Percentiles rank a stretch among this genome's conserved stretches.
phyloP scores from a whole-genome alignment of 306 rosid species.

The Canavalia ensiformis region DNA sequence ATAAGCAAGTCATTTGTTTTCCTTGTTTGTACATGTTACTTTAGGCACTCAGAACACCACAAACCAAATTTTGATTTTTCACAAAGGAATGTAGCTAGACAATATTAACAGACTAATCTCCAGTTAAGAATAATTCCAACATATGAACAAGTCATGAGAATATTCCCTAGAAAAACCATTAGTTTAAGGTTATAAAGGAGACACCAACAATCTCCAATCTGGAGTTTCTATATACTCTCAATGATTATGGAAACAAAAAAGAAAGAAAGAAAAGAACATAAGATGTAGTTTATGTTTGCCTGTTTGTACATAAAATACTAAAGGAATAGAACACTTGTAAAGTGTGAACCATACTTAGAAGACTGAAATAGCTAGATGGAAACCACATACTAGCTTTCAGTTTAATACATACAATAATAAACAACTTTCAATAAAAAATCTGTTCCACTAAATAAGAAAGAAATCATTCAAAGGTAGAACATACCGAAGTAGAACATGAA shows the following conservation, averaged over 20 bases:
- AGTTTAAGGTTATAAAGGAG: not conserved
- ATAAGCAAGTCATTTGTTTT: not conserved
- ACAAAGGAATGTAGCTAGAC: not conserved
- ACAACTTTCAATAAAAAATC: conserved; percentile 14
- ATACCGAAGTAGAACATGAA: conserved; percentile 86
- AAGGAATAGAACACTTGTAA: conserved; percentile 19
- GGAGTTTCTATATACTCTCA: conserved; percentile 24
- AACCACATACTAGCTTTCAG: conserved; percentile 23
- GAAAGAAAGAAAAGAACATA: not conserved
- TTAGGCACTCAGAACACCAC: conserved; percentile 33
- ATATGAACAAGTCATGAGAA: conserved; percentile 12
- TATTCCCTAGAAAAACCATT: conserved; percentile 3
- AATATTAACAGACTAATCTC: conserved; percentile 22
- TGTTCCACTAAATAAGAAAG: conserved; percentile 29
- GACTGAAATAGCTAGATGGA: conserved; percentile 32
- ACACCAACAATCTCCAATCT: not conserved
- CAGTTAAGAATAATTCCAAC: conserved; percentile 14
- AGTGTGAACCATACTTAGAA: conserved; percentile 24
- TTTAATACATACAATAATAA: not conserved
- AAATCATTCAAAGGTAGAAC: conserved; percentile 50
- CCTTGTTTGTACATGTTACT: conserved; percentile 17
- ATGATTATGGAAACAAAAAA: conserved; percentile 27
- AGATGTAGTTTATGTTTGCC: not conserved
- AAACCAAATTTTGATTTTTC: conserved; percentile 21
- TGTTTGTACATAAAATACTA: conserved; percentile 21